A percentile compares a stretch with the other conserved stretches of the same genome.
phyloP scores from a whole-genome alignment of 208 protist genomes.

The Naegleria gruberi region DNA sequence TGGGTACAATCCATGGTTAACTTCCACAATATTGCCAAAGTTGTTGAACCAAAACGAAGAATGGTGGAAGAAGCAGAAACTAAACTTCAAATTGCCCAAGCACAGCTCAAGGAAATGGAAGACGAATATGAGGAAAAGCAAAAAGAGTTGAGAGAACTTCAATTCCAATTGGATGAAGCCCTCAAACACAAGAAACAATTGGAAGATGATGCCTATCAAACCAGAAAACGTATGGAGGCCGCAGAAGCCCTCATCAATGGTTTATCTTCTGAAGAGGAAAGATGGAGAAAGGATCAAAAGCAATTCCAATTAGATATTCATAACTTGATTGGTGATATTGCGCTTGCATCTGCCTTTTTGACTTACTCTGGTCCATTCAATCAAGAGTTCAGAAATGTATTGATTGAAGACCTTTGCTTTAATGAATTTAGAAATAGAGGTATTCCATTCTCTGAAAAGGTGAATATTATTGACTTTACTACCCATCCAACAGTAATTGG shows the following conservation, averaged over 20 bases:
- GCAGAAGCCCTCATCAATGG: constrained; percentile 58
- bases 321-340: constrained; percentile 61
- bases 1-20: constrained; percentile 58
- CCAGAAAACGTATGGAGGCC: constrained; percentile 49
- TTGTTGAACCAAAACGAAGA: constrained; percentile 58
- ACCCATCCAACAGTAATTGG: constrained; percentile 51
- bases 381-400: constrained; percentile 50
- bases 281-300: constrained; percentile 57
- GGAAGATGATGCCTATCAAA: constrained; percentile 61
- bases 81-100: constrained; percentile 40
- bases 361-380: constrained; percentile 75
- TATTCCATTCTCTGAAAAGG: constrained; percentile 50
- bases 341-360: constrained; percentile 59
- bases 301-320: constrained; percentile 56
- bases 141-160: constrained; percentile 52
- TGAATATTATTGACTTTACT: constrained; percentile 58
- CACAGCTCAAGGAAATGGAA: constrained; percentile 51
- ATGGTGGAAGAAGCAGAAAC: constrained; percentile 41
- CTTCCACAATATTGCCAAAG: constrained; percentile 64
- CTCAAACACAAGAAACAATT: constrained; percentile 57
- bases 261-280: constrained; percentile 52
- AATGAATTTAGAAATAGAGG: constrained; percentile 35
- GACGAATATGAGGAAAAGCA: constrained; percentile 53
- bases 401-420: constrained; percentile 48
- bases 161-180: constrained; percentile 44